Evolutionary conservation across 345 rosid genomes (phyloP), one percentile per base, ranked within the genome.

Genomic region (Barbarea vulgaris): DNA sequence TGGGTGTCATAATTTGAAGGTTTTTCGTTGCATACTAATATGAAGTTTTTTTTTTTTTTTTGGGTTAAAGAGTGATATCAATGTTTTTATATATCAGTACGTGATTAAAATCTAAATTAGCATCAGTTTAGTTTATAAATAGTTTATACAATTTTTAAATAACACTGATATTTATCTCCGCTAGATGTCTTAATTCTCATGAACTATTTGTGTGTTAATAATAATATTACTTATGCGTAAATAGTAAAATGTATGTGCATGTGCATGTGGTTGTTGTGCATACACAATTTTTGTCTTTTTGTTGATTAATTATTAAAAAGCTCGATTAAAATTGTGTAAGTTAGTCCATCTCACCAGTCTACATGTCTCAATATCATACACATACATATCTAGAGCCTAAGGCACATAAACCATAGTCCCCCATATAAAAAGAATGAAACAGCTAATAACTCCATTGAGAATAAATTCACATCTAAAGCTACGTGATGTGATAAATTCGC

Each of bases 261-360:
- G 12, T 48, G 22, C 79, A 75, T 67, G 63, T 51, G 64, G 39
- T 48, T 60, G 56, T 42, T n/a, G n/a, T n/a, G 55, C 46, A 60
- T 34, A 55, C 54, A 65, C 21, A 46, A n/a, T 7, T 11, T 36
- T 65, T 77, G 81, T 64, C 72, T 71, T 77, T 22, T 71, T 77
- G 69, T 57, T 72, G 62, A 51, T 71, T 37, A 37, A 65, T 27
- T 47, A 71, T 39, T 25, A 72, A 39, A 52, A 30, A 25, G 46
- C 73, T 71, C 63, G 62, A 57, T 13, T 1, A 28, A 48, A 57
- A 10, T 22, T 36, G 19, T 33, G 33, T 47, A 77, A 77, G 42
- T 51, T 76, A 67, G 62, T 50, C 64, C 47, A 56, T 33, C 60
- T 41, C 60, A 70, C 47, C n/a, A 22, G 19, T 69, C 70, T 59